Evolutionary conservation across 2,329 filamentous ascomycete species (phyloP).

Genomic region (Xylaria sp.): DNA sequence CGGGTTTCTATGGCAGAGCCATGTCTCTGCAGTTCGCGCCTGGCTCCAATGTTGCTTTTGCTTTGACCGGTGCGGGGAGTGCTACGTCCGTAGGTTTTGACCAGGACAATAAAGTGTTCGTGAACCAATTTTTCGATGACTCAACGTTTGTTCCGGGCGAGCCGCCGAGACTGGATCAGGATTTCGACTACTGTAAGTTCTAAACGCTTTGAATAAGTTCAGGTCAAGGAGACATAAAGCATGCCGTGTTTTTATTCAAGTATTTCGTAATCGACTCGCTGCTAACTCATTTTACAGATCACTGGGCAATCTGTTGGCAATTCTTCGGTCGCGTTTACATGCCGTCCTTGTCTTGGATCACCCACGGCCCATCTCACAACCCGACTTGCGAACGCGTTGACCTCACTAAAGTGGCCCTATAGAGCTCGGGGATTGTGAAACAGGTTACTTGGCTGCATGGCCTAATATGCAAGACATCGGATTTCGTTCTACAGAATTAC

Average conservation of each 20-base stretch:
- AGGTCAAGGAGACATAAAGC: too few relatives aligned
- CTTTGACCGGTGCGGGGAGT: not conserved
- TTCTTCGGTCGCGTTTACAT: slow-evolving; percentile 11
- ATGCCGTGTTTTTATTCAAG: too few relatives aligned
- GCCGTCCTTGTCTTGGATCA: slow-evolving; percentile 10
- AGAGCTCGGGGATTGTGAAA: not conserved
- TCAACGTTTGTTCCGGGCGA: not conserved
- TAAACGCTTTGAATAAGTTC: not conserved
- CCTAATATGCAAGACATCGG: not conserved
- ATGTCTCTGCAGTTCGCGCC: slow-evolving; percentile 3
- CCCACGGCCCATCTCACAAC: slow-evolving; percentile 8
- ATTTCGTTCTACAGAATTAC: not conserved
- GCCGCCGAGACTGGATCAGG: not conserved
- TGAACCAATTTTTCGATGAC: slow-evolving; percentile 1
- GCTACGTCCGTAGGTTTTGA: not conserved
- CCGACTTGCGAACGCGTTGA: slow-evolving; percentile 16
- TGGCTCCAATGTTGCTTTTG: slow-evolving; percentile 6
- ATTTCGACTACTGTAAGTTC: slow-evolving; percentile 4
- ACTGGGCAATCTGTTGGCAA: slow-evolving; percentile 16
- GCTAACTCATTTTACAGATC: not conserved
- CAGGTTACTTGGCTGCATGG: not conserved
- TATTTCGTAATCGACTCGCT: too few relatives aligned
- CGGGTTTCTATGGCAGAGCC: not conserved
- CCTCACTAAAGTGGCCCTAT: slow-evolving; percentile 5
- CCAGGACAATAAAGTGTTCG: not conserved